Base-by-base conservation (phyloP, 108 stramenopile genomes). In the Stephanodiscus minutulus region DNA sequence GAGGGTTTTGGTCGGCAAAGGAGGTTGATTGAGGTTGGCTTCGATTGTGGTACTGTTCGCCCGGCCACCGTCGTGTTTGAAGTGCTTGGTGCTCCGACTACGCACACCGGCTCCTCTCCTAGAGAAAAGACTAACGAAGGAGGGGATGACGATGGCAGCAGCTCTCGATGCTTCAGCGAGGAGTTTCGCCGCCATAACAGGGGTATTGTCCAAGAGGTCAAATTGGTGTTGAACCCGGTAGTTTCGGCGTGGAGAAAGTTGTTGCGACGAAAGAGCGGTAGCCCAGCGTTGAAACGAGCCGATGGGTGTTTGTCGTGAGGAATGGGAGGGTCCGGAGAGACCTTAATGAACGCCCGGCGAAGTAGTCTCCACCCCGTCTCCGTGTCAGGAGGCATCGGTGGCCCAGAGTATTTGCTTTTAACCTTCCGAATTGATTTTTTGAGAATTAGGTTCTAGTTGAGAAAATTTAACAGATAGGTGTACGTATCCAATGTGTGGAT, bases 231-330 rank as follows among this genome's bases (percentile, higher is more conserved):
- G 21, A 36, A 36, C 18, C 29, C 21, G 35, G 59, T 28, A 15
- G 27, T 53, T 25, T 12, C 57, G 1, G 29, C 31, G 57, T 31
- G 57, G 4, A 35, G 29, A 36, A 60, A 60, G 35, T 41, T 60
- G 18, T 21, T 60, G 31, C 35, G 59, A 8, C 35, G 36, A 60
- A 22, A 35, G 3, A 41, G 35, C 5, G 35, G 43, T 5, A 29
- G 55, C 29, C 39, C 59, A n/a, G 2, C 28, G 8, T 7, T 60
- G 35, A 60, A 41, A 60, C 59, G 59, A 41, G 33, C 59, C 18
- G 59, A 60, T 35, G 59, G 59, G 0, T 60, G 59, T n/a, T 22
- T 60, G 17, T 43, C 59, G n/a, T 60, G 59, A 60, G 35, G 21
- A 60, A 35, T 7, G 13, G 31, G n/a, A n/a, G n/a, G n/a, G n/a